Percentiles rank a stretch among this genome's conserved stretches.
Conservation (phyloP, 2,329 filamentous ascomycete genomes). For the Aspergillus sp. region DNA sequence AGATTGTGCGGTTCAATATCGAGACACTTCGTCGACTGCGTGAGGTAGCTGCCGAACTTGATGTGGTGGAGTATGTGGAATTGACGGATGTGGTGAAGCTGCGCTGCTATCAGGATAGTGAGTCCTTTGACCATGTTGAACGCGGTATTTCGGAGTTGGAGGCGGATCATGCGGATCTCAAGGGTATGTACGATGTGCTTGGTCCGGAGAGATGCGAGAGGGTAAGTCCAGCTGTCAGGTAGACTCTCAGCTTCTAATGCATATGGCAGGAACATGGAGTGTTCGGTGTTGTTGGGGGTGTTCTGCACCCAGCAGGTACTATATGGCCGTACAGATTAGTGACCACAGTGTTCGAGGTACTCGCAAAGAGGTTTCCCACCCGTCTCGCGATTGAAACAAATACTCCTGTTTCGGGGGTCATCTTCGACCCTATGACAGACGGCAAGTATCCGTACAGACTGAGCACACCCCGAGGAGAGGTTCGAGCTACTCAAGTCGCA, state of each 20-base stretch:
- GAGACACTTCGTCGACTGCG: constrained; percentile 25
- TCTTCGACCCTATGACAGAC: background rate
- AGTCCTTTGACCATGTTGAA: too few species aligned
- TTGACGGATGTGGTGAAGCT: constrained; percentile 23
- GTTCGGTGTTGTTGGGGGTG: constrained; percentile 22
- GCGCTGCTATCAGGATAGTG: too few species aligned
- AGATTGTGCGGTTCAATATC: constrained; percentile 23
- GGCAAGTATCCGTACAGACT: constrained; percentile 25
- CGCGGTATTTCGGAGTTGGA: too few species aligned
- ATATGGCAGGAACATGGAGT: constrained; percentile 24
- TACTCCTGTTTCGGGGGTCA: background rate
- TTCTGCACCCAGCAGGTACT: constrained; percentile 29
- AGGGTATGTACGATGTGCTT: too few species aligned
- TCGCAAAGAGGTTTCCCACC: constrained; percentile 34
- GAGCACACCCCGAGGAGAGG: constrained; percentile 36
- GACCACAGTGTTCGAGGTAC: constrained; percentile 20
- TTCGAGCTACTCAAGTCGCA: constrained; percentile 37
- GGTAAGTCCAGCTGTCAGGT: too few species aligned
- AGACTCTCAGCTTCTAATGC: background rate
- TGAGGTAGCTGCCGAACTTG: constrained; percentile 23
- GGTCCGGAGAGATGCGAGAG: fast-evolving
- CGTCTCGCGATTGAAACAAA: constrained; percentile 24
- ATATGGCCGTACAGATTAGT: constrained; percentile 37
- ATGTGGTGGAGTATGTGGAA: constrained; percentile 28
- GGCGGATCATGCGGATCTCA: too few species aligned